Evolutionary conservation across 306 rosid species (phyloP).

Genomic region (Hylodesmum podocarpum): DNA sequence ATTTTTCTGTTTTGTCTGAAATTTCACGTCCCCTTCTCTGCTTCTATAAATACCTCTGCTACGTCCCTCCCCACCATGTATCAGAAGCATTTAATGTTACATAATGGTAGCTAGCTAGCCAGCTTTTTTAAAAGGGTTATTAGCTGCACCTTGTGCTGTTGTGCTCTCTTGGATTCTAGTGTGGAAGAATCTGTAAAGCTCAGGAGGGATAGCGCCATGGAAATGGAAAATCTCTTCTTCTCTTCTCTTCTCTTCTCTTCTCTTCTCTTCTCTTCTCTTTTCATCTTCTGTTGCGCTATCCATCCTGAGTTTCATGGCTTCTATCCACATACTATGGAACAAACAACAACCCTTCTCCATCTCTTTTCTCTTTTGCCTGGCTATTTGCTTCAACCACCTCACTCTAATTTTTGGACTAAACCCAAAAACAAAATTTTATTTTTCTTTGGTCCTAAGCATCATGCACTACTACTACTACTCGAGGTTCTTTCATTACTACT

Average conservation of each 20-base stretch:
- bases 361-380: not conserved
- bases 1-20: not conserved
- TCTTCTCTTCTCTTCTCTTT: not conserved
- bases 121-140: conserved; percentile 8
- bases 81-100: conserved; percentile 51
- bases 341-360: too few relatives aligned
- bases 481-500: not conserved
- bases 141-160: not conserved
- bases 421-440: not conserved
- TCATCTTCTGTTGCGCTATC: conserved; percentile 66
- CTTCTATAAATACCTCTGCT: conserved; percentile 53
- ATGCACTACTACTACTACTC: conserved; percentile 14
- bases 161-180: not conserved
- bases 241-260: not conserved
- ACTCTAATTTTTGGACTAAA: too few relatives aligned
- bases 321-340: conserved; percentile 42
- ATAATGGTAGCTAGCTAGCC: conserved; percentile 40
- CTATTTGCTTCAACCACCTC: too few relatives aligned
- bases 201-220: conserved; percentile 98
- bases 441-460: not conserved
- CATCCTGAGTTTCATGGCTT: conserved; percentile 90
- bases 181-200: conserved; percentile 70
- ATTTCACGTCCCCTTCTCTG: conserved; percentile 36
- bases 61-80: conserved; percentile 51
- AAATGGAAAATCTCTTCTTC: not conserved